phyloP scores from a whole-genome alignment of 768 basidiomycete genomes.

The Kwoniella dejecticola region DNA sequence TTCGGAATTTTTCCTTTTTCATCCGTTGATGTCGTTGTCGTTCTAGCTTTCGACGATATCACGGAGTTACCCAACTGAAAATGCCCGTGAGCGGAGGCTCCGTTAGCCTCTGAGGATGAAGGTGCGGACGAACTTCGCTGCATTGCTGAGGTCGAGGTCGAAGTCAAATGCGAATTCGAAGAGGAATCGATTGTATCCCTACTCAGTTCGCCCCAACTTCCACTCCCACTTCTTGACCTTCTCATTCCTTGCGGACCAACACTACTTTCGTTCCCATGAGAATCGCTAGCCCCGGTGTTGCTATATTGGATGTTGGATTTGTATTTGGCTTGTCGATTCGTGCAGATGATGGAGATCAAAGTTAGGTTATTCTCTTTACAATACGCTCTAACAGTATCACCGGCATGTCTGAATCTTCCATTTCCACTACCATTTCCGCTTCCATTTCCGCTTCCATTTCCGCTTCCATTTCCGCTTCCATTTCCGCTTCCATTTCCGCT shows the following conservation, averaged over 20 bases:
- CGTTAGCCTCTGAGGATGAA: not conserved
- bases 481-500: too few species aligned
- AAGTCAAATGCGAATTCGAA: too few species aligned
- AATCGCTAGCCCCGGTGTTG: not conserved
- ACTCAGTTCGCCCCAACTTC: too few species aligned
- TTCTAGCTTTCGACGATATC: too few species aligned
- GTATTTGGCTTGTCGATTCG: conserved; percentile 7
- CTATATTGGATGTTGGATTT: not conserved
- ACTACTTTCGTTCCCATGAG: not conserved
- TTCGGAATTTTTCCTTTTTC: conserved; percentile 9
- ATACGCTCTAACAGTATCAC: conserved; percentile 45
- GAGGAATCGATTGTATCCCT: too few species aligned
- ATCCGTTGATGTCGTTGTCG: too few species aligned
- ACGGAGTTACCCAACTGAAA: too few species aligned
- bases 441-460: not conserved
- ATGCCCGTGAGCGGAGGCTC: too few species aligned
- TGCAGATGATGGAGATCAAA: conserved; percentile 40
- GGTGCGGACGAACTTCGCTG: conserved; percentile 2
- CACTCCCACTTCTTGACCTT: too few species aligned
- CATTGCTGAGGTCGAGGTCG: too few species aligned
- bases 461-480: too few species aligned
- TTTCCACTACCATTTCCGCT: conserved; percentile 8
- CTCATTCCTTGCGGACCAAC: too few species aligned
- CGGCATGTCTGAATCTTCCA: conserved; percentile 38
- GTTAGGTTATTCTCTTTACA: conserved; percentile 33